Conservation (phyloP, 2,329 filamentous ascomycete genomes). For the Pseudopyricularia javanii region DNA sequence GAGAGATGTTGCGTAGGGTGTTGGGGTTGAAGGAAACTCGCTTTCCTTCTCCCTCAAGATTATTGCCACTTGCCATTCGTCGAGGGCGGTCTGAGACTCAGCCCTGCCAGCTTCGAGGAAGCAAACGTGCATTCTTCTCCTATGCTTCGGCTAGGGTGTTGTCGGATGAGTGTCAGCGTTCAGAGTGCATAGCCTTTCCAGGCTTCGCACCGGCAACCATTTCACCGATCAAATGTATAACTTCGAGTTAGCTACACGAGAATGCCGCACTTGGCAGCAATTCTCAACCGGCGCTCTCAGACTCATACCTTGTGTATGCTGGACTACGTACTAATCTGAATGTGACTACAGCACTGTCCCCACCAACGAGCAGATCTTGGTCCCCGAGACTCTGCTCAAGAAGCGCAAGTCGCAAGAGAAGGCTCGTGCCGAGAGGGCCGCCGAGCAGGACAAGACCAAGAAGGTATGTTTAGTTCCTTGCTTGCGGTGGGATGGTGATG, state of each 20-base stretch:
- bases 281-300: constrained; percentile 78
- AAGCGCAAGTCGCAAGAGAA: constrained; percentile 99
- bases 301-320: constrained; percentile 48
- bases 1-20: constrained; percentile 56
- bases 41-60: constrained; percentile 63
- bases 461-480: constrained; percentile 46
- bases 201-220: constrained; percentile 10
- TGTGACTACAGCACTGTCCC: constrained; percentile 63
- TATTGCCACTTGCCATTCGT: constrained; percentile 42
- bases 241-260: constrained; percentile 80
- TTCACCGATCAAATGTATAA: constrained; percentile 72
- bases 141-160: constrained; percentile 48
- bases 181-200: not conserved
- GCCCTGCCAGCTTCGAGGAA: constrained; percentile 6
- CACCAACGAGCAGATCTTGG: constrained; percentile 88
- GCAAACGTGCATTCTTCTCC: constrained; percentile 31
- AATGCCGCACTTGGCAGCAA: constrained; percentile 87
- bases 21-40: constrained; percentile 59
- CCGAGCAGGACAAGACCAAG: constrained; percentile 77
- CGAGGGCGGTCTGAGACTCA: not conserved
- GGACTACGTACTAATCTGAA: constrained; percentile 74
- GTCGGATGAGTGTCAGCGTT: constrained; percentile 53
- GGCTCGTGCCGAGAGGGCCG: constrained; percentile 78
- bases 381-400: constrained; percentile 99
- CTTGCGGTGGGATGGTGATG: constrained; percentile 7